A percentile compares a stretch with the other conserved stretches of the same genome.
These are phyloP conservation scores for Diutina catenulata DNA, from an alignment of 1,139 yeast genomes.

Conservation along the genomic window DNA sequence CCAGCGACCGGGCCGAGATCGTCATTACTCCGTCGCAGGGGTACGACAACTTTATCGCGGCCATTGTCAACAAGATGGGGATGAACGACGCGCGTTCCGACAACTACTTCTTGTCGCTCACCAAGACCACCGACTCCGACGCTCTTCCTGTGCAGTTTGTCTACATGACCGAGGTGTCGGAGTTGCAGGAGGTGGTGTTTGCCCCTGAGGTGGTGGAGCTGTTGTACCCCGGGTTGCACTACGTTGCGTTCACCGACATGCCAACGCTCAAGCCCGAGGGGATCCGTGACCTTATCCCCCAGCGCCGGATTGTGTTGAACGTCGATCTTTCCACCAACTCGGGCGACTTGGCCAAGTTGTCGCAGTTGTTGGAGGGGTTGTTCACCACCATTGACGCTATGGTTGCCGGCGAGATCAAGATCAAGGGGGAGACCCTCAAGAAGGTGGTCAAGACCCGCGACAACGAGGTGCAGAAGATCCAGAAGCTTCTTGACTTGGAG, in stretches of 20 bases:
- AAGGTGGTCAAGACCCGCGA: constrained; percentile 72
- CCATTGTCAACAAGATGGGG: constrained; percentile 72
- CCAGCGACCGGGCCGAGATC: constrained; percentile 53
- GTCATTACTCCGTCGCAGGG: constrained; percentile 48
- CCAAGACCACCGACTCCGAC: constrained; percentile 64
- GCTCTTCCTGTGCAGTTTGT: constrained; percentile 66
- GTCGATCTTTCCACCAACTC: constrained; percentile 35
- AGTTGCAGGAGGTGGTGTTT: constrained; percentile 57
- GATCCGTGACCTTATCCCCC: constrained; percentile 39
- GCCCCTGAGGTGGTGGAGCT: constrained; percentile 37
- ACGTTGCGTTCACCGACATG: constrained; percentile 75
- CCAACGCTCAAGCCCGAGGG: constrained; percentile 54
- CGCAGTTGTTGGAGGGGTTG: constrained; percentile 37
- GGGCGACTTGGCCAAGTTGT: constrained; percentile 34
- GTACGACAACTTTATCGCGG: constrained; percentile 62
- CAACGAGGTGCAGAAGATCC: constrained; percentile 47
- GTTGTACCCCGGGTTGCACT: constrained; percentile 44
- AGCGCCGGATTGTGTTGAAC: constrained; percentile 43
- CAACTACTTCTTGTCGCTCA: constrained; percentile 73
- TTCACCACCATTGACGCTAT: constrained; percentile 43
- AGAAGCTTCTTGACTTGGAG: constrained; percentile 44
- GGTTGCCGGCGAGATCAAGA: constrained; percentile 30
- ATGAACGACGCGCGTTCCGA: constrained; percentile 70
- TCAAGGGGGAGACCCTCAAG: constrained; percentile 59
- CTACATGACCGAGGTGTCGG: constrained; percentile 82